Base-by-base conservation (phyloP, 179 eudicot species). In the Vitellaria paradoxa region DNA sequence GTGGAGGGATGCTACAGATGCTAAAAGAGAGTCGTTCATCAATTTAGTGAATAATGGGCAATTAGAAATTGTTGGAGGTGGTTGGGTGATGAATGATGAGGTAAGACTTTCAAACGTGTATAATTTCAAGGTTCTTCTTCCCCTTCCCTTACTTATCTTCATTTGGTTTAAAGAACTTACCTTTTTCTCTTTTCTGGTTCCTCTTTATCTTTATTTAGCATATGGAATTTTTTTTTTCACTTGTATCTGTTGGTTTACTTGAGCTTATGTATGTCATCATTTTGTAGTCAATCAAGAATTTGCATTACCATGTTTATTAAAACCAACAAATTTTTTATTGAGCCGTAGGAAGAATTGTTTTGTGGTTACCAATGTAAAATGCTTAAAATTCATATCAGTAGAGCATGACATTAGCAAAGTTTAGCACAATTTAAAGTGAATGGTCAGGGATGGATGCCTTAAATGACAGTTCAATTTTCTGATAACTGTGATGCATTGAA, bases 61-160 rank as follows among this genome's bases (percentile, higher is more conserved):
- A 81, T 77, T 96, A 68, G 99, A 96, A 86, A 92, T 96, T 82
- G 99, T 96, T 66, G 97, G 98, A 86, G 99, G 99, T 85, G 99
- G 99, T 42, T 96, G 99, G 99, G 99, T 96, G 83, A 96, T 96
- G 98, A 96, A 96, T 83, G 99, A 96, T 79, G 99, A 96, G 98
- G 99, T 96, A 87, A 23, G 62, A 57, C 53, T 15, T 5, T 0
- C 23, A 4, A 66, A 46, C 12, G 70, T 49, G 45, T 13, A 59
- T 14, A 17, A 23, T 49, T 40, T 40, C 15, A 45, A 47, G 12
- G 13, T 49, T 61, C 10, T 70, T 5, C 20, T 50, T 14, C 11
- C 24, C 24, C 11, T 24, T 15, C 10, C 9, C 11, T 24, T 15
- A 6, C 9, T 7, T 67, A 18, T 53, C 24, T 15, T 46, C 46